A percentile compares a stretch with the other conserved stretches of the same genome.
phyloP scores from a whole-genome alignment of 2,329 filamentous ascomycete genomes.

The Hirsutella minnesotensis region DNA sequence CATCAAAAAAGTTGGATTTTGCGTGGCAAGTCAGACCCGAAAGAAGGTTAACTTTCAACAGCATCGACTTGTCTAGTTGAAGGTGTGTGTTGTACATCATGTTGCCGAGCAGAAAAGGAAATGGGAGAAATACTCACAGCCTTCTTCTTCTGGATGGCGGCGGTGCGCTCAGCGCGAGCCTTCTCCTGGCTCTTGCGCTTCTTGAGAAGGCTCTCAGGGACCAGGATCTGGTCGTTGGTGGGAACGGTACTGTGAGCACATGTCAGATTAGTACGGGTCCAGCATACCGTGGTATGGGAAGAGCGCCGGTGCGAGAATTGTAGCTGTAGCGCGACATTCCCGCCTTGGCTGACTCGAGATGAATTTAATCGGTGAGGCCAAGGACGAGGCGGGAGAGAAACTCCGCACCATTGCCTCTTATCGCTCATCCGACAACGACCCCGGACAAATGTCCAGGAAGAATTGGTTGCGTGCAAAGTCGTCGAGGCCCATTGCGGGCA shows the following conservation, averaged over 20 bases:
- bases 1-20: slow-evolving; percentile 11
- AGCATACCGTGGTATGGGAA: slow-evolving; percentile 48
- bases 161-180: slow-evolving; percentile 79
- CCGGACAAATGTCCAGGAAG: slow-evolving; percentile 31
- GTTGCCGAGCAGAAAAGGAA: slow-evolving; percentile 20
- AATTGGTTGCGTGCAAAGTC: slow-evolving; percentile 19
- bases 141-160: slow-evolving; percentile 77
- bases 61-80: slow-evolving; percentile 95
- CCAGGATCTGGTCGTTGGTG: slow-evolving; percentile 88
- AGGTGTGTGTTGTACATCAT: slow-evolving; percentile 84
- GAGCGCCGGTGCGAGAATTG: slow-evolving; percentile 86
- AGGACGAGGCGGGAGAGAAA: slow-evolving; percentile 1
- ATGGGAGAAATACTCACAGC: slow-evolving; percentile 56
- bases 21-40: slow-evolving; percentile 73
- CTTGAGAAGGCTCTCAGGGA: slow-evolving; percentile 99
- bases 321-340: slow-evolving; percentile 87
- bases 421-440: slow-evolving; percentile 69
- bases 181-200: slow-evolving; percentile 99
- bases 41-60: slow-evolving; percentile 95
- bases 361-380: slow-evolving; percentile 66
- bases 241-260: slow-evolving; percentile 62
- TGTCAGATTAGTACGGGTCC: slow-evolving; percentile 71
- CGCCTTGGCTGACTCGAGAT: slow-evolving; percentile 79
- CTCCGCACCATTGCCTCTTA: background rate
- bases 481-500: slow-evolving; percentile 15